These are phyloP conservation scores for Pestalotiopsis sp. DNA, from an alignment of 2,329 filamentous ascomycete species.

Conservation along the genomic window DNA sequence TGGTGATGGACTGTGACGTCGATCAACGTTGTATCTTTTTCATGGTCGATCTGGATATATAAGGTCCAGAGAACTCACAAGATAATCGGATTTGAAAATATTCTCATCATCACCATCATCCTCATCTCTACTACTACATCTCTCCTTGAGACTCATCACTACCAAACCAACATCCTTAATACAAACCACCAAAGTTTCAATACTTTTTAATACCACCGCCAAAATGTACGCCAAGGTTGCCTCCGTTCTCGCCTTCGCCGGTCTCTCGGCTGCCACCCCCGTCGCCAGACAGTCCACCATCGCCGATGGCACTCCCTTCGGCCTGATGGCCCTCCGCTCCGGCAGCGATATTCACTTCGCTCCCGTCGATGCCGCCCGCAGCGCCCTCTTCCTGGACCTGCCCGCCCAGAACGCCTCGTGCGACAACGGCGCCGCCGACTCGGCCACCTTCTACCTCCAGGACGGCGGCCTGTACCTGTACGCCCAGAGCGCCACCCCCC, in stretches of 20 bases:
- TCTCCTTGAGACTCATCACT: not conserved
- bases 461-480: constrained; percentile 50
- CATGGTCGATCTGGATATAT: not conserved
- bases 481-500: constrained; percentile 37
- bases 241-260: not conserved
- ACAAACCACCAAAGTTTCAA: not conserved
- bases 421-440: constrained; percentile 35
- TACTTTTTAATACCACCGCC: not conserved
- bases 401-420: constrained; percentile 49
- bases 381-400: constrained; percentile 44
- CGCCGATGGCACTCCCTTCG: constrained; percentile 41
- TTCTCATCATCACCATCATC: not conserved
- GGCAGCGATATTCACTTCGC: constrained; percentile 48
- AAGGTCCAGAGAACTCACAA: not conserved
- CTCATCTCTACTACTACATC: not conserved
- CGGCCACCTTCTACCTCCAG: constrained; percentile 50
- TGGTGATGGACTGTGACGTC: not conserved
- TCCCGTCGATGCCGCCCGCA: constrained; percentile 42
- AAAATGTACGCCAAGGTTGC: constrained; percentile 7
- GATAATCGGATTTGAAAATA: not conserved
- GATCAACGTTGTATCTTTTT: too few relatives aligned
- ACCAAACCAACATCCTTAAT: not conserved
- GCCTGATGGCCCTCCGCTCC: constrained; percentile 49
- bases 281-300: not conserved
- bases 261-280: not conserved